Evolutionary conservation across 805 yeast species (phyloP).

Genomic region (Lipomyces kockii): DNA sequence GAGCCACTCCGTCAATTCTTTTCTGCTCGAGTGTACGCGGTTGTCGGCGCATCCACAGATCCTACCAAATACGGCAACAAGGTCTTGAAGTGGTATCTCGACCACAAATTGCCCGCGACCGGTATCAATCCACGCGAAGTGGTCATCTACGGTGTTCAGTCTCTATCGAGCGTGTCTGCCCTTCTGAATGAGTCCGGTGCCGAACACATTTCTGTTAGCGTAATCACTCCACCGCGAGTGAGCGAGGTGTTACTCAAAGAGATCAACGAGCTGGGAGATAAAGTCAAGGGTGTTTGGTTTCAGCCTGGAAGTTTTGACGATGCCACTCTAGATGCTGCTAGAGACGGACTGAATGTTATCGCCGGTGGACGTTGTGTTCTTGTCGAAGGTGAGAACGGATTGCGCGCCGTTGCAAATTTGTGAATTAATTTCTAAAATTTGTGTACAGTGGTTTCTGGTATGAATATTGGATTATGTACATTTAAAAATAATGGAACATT

Average conservation of each 20-base stretch:
- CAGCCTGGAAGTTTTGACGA: constrained; percentile 79
- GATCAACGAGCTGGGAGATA: constrained; percentile 42
- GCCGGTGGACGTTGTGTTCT: constrained; percentile 69
- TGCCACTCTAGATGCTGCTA: constrained; percentile 51
- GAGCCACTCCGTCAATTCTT: constrained; percentile 47
- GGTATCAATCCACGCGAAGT: constrained; percentile 67
- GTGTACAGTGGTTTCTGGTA: no score
- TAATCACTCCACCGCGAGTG: constrained; percentile 75
- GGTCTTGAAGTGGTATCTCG: constrained; percentile 69
- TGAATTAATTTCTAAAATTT: background rate
- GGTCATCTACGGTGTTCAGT: constrained; percentile 53
- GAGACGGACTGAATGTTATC: constrained; percentile 46
- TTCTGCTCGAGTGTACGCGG: constrained; percentile 63
- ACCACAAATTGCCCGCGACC: constrained; percentile 59
- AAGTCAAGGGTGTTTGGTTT: constrained; percentile 70
- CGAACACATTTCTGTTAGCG: constrained; percentile 61
- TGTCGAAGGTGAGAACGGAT: constrained; percentile 61
- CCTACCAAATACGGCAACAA: constrained; percentile 70
- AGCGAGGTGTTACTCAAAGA: constrained; percentile 54
- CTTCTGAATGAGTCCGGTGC: constrained; percentile 35
- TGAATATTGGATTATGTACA: no score
- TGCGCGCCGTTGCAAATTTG: constrained; percentile 25
- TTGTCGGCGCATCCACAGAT: constrained; percentile 72
- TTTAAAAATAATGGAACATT: background rate
- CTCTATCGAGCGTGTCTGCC: constrained; percentile 41